These are phyloP conservation scores for Penicillium samsonianum DNA, from an alignment of 495 filamentous ascomycete species.

Conservation along the genomic window DNA sequence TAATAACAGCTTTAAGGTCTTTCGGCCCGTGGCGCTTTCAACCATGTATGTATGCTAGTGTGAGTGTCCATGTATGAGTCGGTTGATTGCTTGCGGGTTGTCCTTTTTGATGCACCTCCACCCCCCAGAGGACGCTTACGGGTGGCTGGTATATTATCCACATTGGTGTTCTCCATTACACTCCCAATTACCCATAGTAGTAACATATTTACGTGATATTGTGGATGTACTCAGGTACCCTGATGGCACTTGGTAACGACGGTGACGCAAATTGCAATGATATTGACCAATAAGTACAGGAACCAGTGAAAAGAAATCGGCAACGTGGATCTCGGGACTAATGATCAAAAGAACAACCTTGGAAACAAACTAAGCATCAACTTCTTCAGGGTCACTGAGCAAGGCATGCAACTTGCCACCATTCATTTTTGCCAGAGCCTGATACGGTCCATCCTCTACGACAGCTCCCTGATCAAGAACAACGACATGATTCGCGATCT, in stretches of 20 bases:
- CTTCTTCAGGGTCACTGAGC: conserved; percentile 28
- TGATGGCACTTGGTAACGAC: not conserved
- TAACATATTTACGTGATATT: not conserved
- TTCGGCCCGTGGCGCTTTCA: no score
- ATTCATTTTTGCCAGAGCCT: conserved; percentile 45
- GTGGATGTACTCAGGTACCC: not conserved
- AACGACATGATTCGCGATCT: conserved; percentile 67
- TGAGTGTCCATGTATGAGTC: no score
- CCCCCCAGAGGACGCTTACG: no score
- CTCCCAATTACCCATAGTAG: not conserved
- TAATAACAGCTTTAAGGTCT: no score
- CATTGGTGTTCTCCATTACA: not conserved
- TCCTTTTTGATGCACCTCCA: no score
- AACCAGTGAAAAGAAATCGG: not conserved
- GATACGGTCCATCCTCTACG: conserved; percentile 65
- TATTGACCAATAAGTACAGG: not conserved
- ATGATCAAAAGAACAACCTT: not conserved
- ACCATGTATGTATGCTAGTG: no score
- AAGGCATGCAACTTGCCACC: conserved; percentile 45
- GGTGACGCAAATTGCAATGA: not conserved
- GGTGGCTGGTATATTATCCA: no score
- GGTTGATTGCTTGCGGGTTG: no score
- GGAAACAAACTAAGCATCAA: not conserved
- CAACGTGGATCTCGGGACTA: not conserved
- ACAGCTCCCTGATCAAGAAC: conserved; percentile 68